Base-by-base conservation (phyloP, 768 basidiomycete genomes). In the Tylopilus sp. region DNA sequence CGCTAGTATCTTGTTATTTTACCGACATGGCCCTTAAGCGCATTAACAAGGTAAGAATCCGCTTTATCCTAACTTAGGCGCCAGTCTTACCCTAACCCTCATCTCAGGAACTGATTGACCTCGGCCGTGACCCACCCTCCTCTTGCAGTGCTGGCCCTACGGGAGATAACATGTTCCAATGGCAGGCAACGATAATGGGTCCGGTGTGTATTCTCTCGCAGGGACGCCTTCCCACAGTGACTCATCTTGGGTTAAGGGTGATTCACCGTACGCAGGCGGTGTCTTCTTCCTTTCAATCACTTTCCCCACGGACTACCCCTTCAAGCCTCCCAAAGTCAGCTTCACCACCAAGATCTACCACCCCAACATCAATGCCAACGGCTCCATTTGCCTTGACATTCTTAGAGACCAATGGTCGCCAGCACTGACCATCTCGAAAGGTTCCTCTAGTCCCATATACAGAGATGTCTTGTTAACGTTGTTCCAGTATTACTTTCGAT, bases 261-360 rank as follows among this genome's bases (percentile, higher is more conserved):
- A 99, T 70, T 97, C 94, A 63, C 97, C 97, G 25, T 99, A 99
- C 69, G 85, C 95, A 28, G 97, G 97, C 65, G 97, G 97, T 69
- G 97, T 99, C 50, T 99, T 99, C 79, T 98, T 98, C 88, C 84
- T 95, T 42, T 86, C 87, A 44, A 94, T 95, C 70, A 83, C 79
- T 40, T 94, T 94, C 81, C 91, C 92, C 42, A 91, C 89, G 72
- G 95, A 99, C 72, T 99, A 99, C 78, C 97, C 97, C 22, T 98
- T 98, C 87, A 98, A 98, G 76, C 97, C 97, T 39, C 97, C 97
- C 73, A 99, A 99, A 82, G 93, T 99, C 75, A 88, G 88, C 78
- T 99, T 99, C 74, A 95, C 93, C 60, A 98, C 97, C 68, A 98
- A 97, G 89, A 98, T 98, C 64, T 98, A 98, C 73, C 95, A 98